Base-by-base conservation (phyloP, 78 protist species). In the Dictyostelium brefeldianum region DNA sequence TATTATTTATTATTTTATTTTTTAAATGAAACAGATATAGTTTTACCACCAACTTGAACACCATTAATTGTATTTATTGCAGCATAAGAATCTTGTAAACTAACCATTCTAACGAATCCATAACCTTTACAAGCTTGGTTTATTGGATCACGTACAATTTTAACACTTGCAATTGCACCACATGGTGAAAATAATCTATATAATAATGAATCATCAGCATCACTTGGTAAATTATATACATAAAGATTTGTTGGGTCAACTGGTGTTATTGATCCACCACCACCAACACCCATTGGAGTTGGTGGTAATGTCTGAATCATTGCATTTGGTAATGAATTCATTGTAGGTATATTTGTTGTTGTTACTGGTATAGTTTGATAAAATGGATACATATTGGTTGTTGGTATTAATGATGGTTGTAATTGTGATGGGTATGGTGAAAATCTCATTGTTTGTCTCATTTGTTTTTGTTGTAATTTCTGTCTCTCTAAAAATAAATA, bases 111-210 rank as follows among this genome's bases (percentile, higher is more conserved):
- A 15, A 84, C 91, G 31, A 84, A 84, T 11, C 91, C 91, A 74
- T 56, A 84, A 54, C 91, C 91, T 74, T 64, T 84, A 47, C 91
- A 84, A 11, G 64, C 59, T 9, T 74, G 56, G 1, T 71, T 84
- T 1, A 27, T 57, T 51, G 70, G 91, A 84, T 84, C 91, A 22
- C 80, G 59, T 22, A 84, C 82, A 27, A 84, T 62, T 74, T 84
- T 84, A 18, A 84, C 91, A 57, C 91, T 84, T 4, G 91, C 91
- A 84, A 84, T 84, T 7, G 91, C 91, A 47, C 91, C 91, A 20
- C 74, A 84, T 5, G 91, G 91, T 41, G 81, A 73, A 51, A 84
- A 84, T 18, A 84, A 70, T 75, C 79, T 53, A 36, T 84, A 84
- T 15, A 84, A 65, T 7, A 84, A 31, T 36, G 81, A 69, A 48